Evolutionary conservation across 169 alveolate species (phyloP).

Genomic region (Amoebophrya sp.): DNA sequence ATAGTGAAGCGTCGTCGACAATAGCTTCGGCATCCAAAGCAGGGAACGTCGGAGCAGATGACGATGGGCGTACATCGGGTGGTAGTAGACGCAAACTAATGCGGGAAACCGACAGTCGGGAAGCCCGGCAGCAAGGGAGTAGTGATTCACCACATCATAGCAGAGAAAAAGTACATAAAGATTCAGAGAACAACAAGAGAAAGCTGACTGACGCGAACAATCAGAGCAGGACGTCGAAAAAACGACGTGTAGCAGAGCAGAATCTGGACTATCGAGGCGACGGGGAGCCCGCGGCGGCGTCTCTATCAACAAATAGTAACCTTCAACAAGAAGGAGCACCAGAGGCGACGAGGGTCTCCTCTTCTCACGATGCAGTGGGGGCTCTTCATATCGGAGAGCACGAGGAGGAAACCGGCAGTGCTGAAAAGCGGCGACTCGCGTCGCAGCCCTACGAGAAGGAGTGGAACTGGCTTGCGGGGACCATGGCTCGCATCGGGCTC

Average conservation of each 20-base stretch:
- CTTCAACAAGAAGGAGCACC: background rate
- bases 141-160: too few species aligned
- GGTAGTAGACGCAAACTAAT: too few species aligned
- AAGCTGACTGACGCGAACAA: too few species aligned
- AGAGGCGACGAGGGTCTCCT: background rate
- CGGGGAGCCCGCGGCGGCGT: background rate
- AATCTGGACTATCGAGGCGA: background rate
- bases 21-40: too few species aligned
- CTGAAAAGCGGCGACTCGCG: background rate
- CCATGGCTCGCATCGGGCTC: background rate
- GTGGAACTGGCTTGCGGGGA: conserved; percentile 28
- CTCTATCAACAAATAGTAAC: background rate
- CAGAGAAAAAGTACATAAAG: too few species aligned
- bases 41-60: too few species aligned
- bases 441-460: conserved; percentile 13
- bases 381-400: background rate
- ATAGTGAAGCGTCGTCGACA: too few species aligned
- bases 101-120: too few species aligned
- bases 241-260: background rate
- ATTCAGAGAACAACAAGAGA: too few species aligned
- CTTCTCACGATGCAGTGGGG: background rate
- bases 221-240: too few species aligned
- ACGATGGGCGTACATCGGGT: too few species aligned
- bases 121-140: too few species aligned
- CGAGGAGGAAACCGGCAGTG: background rate